These are phyloP conservation scores for Metarhizium sp. DNA, from an alignment of 2,329 filamentous ascomycete species.

Conservation along the genomic window DNA sequence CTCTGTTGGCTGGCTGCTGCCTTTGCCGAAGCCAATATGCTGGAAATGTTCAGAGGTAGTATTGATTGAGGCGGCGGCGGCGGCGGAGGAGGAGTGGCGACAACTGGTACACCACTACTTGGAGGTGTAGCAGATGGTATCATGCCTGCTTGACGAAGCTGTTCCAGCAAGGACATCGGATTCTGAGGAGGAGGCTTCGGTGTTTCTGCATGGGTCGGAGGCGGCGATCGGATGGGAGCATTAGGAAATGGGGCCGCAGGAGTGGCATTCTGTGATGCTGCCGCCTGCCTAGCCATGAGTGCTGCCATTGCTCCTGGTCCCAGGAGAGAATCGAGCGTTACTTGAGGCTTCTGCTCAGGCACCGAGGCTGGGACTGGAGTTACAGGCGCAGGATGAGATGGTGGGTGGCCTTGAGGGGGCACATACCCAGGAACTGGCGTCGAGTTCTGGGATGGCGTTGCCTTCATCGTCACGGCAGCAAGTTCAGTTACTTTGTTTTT, in stretches of 20 bases:
- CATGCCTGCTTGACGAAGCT: conserved; percentile 59
- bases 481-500: conserved; percentile 77
- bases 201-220: conserved; percentile 30
- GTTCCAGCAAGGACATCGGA: conserved; percentile 55
- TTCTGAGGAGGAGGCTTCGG: conserved; percentile 24
- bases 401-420: conserved; percentile 19
- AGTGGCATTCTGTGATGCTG: conserved; percentile 38
- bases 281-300: conserved; percentile 45
- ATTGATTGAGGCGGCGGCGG: conserved; percentile 19
- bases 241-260: conserved; percentile 25
- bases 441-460: conserved; percentile 31
- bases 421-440: conserved; percentile 30
- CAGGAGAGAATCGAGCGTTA: conserved; percentile 50
- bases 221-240: conserved; percentile 40
- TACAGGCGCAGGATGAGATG: conserved; percentile 26
- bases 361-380: conserved; percentile 20
- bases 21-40: conserved; percentile 24
- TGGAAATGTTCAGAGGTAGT: conserved; percentile 26
- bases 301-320: conserved; percentile 51
- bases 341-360: conserved; percentile 20
- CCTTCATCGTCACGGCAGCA: conserved; percentile 51
- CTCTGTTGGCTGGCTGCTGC: conserved; percentile 12
- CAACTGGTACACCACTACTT: conserved; percentile 21
- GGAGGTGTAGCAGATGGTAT: conserved; percentile 38
- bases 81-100: conserved; percentile 18